These are phyloP conservation scores for Albatrellus ellisii DNA, from an alignment of 768 basidiomycete genomes.

Conservation along the genomic window DNA sequence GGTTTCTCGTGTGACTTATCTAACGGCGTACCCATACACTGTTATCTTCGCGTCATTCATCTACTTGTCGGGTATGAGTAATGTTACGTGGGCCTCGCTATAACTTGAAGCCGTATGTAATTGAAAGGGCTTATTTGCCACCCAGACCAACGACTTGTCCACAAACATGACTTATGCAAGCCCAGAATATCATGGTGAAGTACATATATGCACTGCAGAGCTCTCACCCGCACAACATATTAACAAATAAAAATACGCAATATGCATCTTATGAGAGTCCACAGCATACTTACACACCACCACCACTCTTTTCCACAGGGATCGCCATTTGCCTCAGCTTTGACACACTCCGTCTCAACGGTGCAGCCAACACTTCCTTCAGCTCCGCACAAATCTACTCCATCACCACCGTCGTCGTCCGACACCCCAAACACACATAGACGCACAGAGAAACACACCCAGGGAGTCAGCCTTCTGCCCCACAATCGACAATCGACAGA, in stretches of 20 bases:
- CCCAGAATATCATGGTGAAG: not conserved
- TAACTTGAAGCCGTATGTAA: no score
- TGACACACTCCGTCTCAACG: slow-evolving; percentile 18
- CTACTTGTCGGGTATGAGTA: no score
- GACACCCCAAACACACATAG: not conserved
- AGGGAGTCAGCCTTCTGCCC: no score
- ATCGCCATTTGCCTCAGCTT: slow-evolving; percentile 30
- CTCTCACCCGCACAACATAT: not conserved
- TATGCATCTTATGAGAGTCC: not conserved
- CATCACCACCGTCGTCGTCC: not conserved
- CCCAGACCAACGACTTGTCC: no score
- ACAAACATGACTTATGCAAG: not conserved
- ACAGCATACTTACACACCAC: slow-evolving; percentile 26
- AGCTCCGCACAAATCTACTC: slow-evolving; percentile 58
- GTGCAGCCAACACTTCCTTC: slow-evolving; percentile 48
- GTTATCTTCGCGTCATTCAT: no score
- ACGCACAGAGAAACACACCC: not conserved
- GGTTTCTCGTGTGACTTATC: no score
- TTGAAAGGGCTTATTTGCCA: no score
- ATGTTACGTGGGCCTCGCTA: no score
- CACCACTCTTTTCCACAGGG: slow-evolving; percentile 42
- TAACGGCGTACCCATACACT: no score
- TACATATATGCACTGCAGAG: not conserved
- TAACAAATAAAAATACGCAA: not conserved
- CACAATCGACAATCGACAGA: no score